Conservation (phyloP, 1,139 yeast genomes). For the Lodderomyces orthopsilosis region DNA sequence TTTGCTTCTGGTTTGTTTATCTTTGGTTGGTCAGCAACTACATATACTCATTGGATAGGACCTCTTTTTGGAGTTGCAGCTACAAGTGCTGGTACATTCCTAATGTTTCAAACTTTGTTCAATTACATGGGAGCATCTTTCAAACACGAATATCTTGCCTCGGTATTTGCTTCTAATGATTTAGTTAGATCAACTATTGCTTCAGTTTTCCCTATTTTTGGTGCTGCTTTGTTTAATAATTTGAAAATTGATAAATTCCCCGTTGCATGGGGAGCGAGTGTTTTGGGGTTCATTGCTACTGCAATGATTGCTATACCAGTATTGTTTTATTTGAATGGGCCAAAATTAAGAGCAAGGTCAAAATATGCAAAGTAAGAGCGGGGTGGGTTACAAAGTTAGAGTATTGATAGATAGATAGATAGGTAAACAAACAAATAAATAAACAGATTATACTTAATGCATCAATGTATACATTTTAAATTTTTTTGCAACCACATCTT, state of each 20-base stretch:
- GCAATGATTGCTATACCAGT: conserved; percentile 47
- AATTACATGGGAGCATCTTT: conserved; percentile 34
- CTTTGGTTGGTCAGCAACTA: conserved; percentile 50
- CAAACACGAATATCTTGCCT: conserved; percentile 44
- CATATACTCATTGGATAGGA: conserved; percentile 41
- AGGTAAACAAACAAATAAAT: no score
- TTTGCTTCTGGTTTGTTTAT: conserved; percentile 47
- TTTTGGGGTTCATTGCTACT: conserved; percentile 43
- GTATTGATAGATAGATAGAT: not conserved
- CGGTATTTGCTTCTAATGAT: conserved; percentile 58
- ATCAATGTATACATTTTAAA: no score
- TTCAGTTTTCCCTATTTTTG: conserved; percentile 63
- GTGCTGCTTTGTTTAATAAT: conserved; percentile 47
- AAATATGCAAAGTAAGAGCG: conserved; percentile 27
- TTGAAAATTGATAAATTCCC: conserved; percentile 46
- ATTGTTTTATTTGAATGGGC: conserved; percentile 47
- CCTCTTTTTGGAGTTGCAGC: conserved; percentile 42
- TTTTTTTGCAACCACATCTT: no score
- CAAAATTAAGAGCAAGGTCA: conserved; percentile 47
- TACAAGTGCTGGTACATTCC: conserved; percentile 36
- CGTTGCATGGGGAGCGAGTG: conserved; percentile 55
- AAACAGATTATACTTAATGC: no score
- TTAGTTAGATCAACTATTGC: conserved; percentile 53
- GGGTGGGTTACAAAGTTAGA: not conserved
- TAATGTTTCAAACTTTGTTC: conserved; percentile 40